Evolutionary conservation across 2,329 filamentous ascomycete genomes (phyloP).

Genomic region (Talaromyces funiculosus): DNA sequence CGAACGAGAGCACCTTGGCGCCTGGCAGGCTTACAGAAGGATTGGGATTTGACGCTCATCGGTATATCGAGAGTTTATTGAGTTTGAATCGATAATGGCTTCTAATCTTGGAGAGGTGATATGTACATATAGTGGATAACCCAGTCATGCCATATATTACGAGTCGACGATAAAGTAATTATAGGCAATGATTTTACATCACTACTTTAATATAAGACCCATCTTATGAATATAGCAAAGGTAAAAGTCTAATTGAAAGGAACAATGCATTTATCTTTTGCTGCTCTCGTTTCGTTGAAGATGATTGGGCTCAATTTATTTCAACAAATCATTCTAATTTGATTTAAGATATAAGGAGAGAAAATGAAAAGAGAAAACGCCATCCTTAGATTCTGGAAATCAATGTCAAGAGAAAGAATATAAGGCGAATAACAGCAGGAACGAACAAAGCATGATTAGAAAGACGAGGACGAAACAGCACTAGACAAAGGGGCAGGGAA

Average conservation of each 20-base stretch:
- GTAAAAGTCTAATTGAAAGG: neutral
- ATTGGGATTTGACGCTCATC: slow-evolving; percentile 42
- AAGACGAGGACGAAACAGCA: slow-evolving; percentile 15
- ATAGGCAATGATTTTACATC: neutral
- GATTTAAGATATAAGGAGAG: slow-evolving; percentile 21
- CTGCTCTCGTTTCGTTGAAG: neutral
- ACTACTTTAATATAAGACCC: neutral
- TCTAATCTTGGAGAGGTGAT: too few relatives aligned
- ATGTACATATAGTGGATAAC: neutral
- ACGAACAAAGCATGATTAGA: slow-evolving; percentile 15
- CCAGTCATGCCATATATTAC: neutral
- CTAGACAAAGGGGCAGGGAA: slow-evolving; percentile 3
- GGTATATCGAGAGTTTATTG: slow-evolving; percentile 43
- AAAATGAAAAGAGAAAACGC: slow-evolving; percentile 39
- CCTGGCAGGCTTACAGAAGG: slow-evolving; percentile 40
- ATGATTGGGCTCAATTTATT: neutral
- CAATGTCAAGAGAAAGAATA: slow-evolving; percentile 15
- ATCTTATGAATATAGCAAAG: neutral
- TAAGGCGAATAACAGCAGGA: slow-evolving; percentile 3
- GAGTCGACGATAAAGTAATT: neutral
- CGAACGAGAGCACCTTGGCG: slow-evolving; percentile 16
- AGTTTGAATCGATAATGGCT: slow-evolving; percentile 35
- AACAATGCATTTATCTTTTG: neutral
- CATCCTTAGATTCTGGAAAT: slow-evolving; percentile 40
- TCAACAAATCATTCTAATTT: slow-evolving; percentile 7